These are phyloP conservation scores for Pythium apleroticum DNA, from an alignment of 352 stramenopile genomes.

Conservation along the genomic window DNA sequence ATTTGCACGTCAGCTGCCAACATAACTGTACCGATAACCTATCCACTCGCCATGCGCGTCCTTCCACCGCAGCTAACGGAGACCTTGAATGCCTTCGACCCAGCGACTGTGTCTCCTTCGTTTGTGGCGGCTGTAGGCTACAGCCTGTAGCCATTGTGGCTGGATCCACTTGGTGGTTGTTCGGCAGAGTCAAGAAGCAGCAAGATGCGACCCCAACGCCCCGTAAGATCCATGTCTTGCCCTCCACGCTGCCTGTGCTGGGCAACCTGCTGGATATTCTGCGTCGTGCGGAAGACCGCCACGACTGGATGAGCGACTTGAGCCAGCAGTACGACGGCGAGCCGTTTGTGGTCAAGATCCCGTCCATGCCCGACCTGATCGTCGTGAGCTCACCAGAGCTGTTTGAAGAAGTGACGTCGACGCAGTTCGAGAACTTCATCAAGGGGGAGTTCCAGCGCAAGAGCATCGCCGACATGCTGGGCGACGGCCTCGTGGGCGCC, in stretches of 20 bases:
- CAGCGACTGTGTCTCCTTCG: not conserved
- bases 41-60: not conserved
- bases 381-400: constrained; percentile 21
- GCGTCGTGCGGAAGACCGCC: constrained; percentile 28
- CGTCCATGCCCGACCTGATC: constrained; percentile 19
- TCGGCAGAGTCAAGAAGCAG: not conserved
- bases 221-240: constrained; percentile 13
- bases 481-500: constrained; percentile 24
- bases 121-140: not conserved
- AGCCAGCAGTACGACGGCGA: constrained; percentile 19
- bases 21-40: too few relatives aligned
- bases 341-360: constrained; percentile 24
- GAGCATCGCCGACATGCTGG: constrained; percentile 26
- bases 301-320: constrained; percentile 42
- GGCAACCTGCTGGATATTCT: constrained; percentile 43
- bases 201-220: not conserved
- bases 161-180: not conserved
- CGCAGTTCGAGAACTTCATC: constrained; percentile 32
- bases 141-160: not conserved
- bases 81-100: not conserved
- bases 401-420: constrained; percentile 34
- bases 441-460: constrained; percentile 27
- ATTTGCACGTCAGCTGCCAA: not conserved
- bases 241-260: constrained; percentile 35
- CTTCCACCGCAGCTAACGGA: not conserved